Percentiles rank a stretch among this genome's conserved stretches.
Conservation (phyloP, 805 yeast genomes). For the Brettanomyces nanus region DNA sequence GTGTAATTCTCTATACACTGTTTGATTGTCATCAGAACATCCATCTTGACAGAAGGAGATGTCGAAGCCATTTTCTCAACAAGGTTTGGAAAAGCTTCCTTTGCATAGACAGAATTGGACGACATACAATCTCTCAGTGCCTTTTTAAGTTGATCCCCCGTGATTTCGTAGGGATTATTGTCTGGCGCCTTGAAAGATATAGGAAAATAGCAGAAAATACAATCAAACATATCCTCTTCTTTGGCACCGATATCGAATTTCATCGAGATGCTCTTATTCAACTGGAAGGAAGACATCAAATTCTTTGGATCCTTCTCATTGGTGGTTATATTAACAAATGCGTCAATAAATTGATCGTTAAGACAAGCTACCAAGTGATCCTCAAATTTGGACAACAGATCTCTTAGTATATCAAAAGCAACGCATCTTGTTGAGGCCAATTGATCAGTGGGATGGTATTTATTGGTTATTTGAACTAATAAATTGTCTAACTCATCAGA, state of each 20-base stretch:
- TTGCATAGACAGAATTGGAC: slow-evolving; percentile 53
- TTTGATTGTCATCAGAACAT: slow-evolving; percentile 57
- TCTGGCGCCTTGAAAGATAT: slow-evolving; percentile 90
- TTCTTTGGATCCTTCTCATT: slow-evolving; percentile 96
- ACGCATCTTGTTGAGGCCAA: slow-evolving; percentile 55
- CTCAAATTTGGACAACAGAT: slow-evolving; percentile 25
- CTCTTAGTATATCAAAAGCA: slow-evolving; percentile 44
- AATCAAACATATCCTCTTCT: slow-evolving; percentile 72
- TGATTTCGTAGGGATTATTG: slow-evolving; percentile 78
- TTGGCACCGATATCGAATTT: slow-evolving; percentile 32
- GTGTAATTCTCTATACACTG: slow-evolving; percentile 49
- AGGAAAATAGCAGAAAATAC: slow-evolving; percentile 91
- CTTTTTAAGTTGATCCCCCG: slow-evolving; percentile 61
- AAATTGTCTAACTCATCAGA: slow-evolving; percentile 30
- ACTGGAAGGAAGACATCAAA: slow-evolving; percentile 56
- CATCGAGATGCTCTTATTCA: slow-evolving; percentile 41
- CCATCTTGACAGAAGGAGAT: slow-evolving; percentile 63
- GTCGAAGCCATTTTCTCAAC: slow-evolving; percentile 67
- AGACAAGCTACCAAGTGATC: slow-evolving; percentile 16
- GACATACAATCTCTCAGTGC: slow-evolving; percentile 57
- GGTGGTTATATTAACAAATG: slow-evolving; percentile 60
- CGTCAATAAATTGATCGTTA: slow-evolving; percentile 38
- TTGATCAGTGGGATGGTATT: slow-evolving; percentile 48
- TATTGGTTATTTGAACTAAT: slow-evolving; percentile 27
- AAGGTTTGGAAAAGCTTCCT: slow-evolving; percentile 68